phyloP scores from a whole-genome alignment of 768 basidiomycete species.

The Hysterangium stoloniferum region DNA sequence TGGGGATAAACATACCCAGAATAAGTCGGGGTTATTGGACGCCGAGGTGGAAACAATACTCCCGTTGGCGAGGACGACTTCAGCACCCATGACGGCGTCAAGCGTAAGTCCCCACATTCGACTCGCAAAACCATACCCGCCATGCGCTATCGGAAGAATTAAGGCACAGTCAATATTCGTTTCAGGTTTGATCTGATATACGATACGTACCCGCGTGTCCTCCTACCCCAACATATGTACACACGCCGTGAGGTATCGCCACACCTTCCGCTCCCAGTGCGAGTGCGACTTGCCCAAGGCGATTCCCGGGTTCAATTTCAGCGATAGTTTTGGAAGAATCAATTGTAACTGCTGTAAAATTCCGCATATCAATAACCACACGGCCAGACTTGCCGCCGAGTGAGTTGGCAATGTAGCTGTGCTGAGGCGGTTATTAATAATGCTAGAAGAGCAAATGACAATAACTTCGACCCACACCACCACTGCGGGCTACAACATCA shows the following conservation, averaged over 20 bases:
- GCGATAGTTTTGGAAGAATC: slow-evolving; percentile 21
- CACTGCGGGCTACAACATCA: no score
- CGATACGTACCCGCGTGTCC: slow-evolving; percentile 22
- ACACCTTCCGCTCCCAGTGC: slow-evolving; percentile 15
- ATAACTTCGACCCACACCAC: no score
- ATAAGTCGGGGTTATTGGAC: slow-evolving; percentile 19
- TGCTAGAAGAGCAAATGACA: no score
- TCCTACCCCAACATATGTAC: slow-evolving; percentile 24
- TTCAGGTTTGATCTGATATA: no score
- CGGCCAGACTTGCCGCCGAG: slow-evolving; percentile 23
- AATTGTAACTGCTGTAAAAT: slow-evolving; percentile 21
- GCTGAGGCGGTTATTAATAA: no score
- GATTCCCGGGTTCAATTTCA: slow-evolving; percentile 19
- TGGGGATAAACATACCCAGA: slow-evolving; percentile 16
- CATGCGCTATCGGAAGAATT: no score
- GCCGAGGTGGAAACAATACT: slow-evolving; percentile 17
- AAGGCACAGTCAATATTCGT: no score
- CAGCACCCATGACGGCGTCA: slow-evolving; percentile 22
- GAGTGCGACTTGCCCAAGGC: slow-evolving; percentile 20
- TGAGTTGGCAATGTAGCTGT: slow-evolving; percentile 19
- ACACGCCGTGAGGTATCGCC: slow-evolving; percentile 25
- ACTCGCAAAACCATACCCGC: slow-evolving; percentile 19
- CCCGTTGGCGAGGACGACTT: slow-evolving; percentile 22
- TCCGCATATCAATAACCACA: slow-evolving; percentile 24
- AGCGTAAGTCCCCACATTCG: slow-evolving; percentile 21